Conservation (phyloP, 2,329 filamentous ascomycete species). For the Fusarium nodosum region DNA sequence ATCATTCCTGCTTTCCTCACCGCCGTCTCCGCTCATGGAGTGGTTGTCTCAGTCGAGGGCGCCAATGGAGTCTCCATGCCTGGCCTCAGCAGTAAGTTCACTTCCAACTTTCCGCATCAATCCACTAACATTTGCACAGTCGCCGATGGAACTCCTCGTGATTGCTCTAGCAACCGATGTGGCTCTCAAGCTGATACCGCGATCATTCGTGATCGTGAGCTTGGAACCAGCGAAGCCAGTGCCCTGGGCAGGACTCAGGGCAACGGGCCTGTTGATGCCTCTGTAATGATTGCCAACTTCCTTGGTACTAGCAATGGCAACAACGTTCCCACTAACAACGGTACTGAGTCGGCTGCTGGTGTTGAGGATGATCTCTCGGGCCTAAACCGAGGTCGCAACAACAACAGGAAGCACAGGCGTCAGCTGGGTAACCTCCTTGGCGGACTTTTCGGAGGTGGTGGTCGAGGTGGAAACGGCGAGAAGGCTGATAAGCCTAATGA, state of each 20-base stretch:
- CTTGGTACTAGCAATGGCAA: conserved; percentile 61
- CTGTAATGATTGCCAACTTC: conserved; percentile 70
- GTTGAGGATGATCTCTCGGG: conserved; percentile 60
- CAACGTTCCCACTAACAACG: conserved; percentile 55
- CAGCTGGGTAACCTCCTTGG: conserved; percentile 46
- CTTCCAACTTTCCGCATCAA: rapidly evolving
- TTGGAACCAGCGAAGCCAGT: conserved; percentile 64
- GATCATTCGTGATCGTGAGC: conserved; percentile 74
- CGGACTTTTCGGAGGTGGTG: conserved; percentile 47
- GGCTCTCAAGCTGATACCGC: conserved; percentile 78
- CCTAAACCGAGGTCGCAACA: conserved; percentile 19
- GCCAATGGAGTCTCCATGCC: conserved; percentile 74
- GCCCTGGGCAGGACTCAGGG: conserved; percentile 75
- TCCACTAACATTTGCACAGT: conserved; percentile 56
- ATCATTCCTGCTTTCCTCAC: conserved; percentile 57
- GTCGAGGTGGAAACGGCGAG: conserved; percentile 44
- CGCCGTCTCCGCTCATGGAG: conserved; percentile 69
- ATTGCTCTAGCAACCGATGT: conserved; percentile 72
- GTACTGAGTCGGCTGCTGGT: conserved; percentile 56
- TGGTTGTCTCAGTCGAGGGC: conserved; percentile 68
- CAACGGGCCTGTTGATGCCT: conserved; percentile 70
- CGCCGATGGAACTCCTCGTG: conserved; percentile 75
- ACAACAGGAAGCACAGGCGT: conserved; percentile 42
- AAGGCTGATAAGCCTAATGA: conserved; percentile 54
- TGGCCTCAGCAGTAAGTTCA: conserved; percentile 59